These are phyloP conservation scores for Hypoxylon sp. DNA, from an alignment of 2,329 filamentous ascomycete genomes.

Conservation along the genomic window DNA sequence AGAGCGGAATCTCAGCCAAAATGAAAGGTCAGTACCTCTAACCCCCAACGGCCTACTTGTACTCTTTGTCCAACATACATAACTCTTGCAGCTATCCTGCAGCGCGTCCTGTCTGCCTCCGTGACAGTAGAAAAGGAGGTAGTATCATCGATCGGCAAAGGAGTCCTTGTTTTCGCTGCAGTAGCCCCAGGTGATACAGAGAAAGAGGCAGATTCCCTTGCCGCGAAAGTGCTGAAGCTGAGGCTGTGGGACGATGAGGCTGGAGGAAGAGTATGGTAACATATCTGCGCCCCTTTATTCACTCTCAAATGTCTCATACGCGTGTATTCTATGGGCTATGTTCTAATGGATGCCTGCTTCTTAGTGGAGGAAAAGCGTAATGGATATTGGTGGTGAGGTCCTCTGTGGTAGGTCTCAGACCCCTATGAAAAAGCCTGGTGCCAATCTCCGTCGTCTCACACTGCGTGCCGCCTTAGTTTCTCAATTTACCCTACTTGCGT, in stretches of 20 bases:
- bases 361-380: slow-evolving; percentile 91
- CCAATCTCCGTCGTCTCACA: slow-evolving; percentile 8
- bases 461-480: slow-evolving; percentile 74
- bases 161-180: slow-evolving; percentile 91
- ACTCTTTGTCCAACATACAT: slow-evolving; percentile 30
- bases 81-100: slow-evolving; percentile 80
- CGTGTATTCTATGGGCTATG: slow-evolving; percentile 16
- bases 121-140: slow-evolving; percentile 94
- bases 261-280: slow-evolving; percentile 71
- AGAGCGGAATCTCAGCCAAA: slow-evolving; percentile 22
- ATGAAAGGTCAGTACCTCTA: slow-evolving; percentile 57
- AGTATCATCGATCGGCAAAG: slow-evolving; percentile 91
- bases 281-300: slow-evolving; percentile 26
- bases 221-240: slow-evolving; percentile 88
- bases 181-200: slow-evolving; percentile 91
- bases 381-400: slow-evolving; percentile 90
- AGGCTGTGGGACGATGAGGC: slow-evolving; percentile 91
- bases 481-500: slow-evolving; percentile 94
- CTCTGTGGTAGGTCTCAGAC: slow-evolving; percentile 80
- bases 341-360: slow-evolving; percentile 43
- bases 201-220: slow-evolving; percentile 88
- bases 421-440: neutral
- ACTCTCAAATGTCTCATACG: slow-evolving; percentile 25
- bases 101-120: slow-evolving; percentile 94
- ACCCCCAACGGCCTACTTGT: slow-evolving; percentile 8